Conservation (phyloP, 768 basidiomycete species). For the Amanita brunnescens region DNA sequence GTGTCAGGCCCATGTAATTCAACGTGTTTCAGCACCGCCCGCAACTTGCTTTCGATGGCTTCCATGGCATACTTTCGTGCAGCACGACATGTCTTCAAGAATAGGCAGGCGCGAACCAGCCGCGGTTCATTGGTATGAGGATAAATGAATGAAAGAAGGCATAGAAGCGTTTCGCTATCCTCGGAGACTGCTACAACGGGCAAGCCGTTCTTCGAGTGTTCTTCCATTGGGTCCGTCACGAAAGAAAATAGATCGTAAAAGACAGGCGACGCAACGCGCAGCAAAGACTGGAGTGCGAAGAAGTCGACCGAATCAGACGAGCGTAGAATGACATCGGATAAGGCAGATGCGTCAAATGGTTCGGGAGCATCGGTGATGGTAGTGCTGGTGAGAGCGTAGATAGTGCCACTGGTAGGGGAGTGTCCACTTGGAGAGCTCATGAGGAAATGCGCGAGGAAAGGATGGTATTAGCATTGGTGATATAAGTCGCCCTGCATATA, state of each 20-base stretch:
- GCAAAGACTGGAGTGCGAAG: slow-evolving; percentile 17
- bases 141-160: slow-evolving; percentile 9
- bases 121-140: background rate
- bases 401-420: too few species aligned
- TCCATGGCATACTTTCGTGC: slow-evolving; percentile 3
- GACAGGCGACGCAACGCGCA: slow-evolving; percentile 21
- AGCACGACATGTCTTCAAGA: slow-evolving; percentile 1
- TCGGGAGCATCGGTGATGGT: background rate
- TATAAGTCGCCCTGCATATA: too few species aligned
- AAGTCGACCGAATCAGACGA: slow-evolving; percentile 25
- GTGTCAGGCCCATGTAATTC: background rate
- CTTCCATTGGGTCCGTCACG: slow-evolving; percentile 8
- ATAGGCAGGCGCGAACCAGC: background rate
- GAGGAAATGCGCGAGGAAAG: too few species aligned
- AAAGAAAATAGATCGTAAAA: slow-evolving; percentile 23
- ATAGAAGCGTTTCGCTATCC: slow-evolving; percentile 5
- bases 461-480: too few species aligned
- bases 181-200: slow-evolving; percentile 11
- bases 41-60: background rate
- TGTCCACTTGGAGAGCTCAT: too few species aligned
- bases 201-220: background rate
- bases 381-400: background rate
- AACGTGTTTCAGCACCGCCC: background rate
- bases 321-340: slow-evolving; percentile 19
- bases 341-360: slow-evolving; percentile 2